Evolutionary conservation across 805 yeast species (phyloP), one percentile per base, ranked within the genome.

Genomic region (Teunomyces kruisii): DNA sequence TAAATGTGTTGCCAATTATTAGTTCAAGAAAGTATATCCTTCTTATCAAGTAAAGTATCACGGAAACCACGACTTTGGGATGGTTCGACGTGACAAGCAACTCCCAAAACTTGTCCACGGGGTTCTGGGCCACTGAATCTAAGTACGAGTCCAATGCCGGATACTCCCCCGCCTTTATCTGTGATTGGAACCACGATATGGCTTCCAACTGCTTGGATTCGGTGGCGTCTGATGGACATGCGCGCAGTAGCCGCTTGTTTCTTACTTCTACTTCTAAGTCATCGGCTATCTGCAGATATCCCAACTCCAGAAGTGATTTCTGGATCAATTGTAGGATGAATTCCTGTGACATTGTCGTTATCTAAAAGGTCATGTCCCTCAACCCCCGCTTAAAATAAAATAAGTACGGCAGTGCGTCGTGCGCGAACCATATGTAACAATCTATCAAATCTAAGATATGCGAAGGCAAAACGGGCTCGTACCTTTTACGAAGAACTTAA

Each of bases 321-420:
- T 59, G 62, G 39, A 68, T 56, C 26, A 67, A 51, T 46, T 65
- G 65, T 35, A 67, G 50, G 32, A 60, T 57, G 44, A 63, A 61
- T 36, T 61, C 58, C 39, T 55, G 48, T 13, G 38, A 35, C 38
- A 35, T 35, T 32, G 19, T 15, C 12, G 28, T 10, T 26, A 10
- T 10, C 12, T 26, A 8, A 5, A n/a, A 10, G 12, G 12, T 26
- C 12, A 8, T 26, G 28, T 26, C 9, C n/a, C 3, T 10, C 5
- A 3, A 3, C 28, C 28, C 12, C 28, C 28, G 9, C 12, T 26
- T 26, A 8, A 22, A 8, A 26, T 9, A 5, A 9, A 26, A 3
- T 4, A 10, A 26, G 9, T 26, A 26, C 3, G 28, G 28, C 12
- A 8, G 9, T 3, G 28, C 12, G 28, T 4, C 28, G 62, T 53